These are phyloP conservation scores for Eragrostis nindensis DNA, from an alignment of 176 grass and related monocot species.

Conservation along the genomic window DNA sequence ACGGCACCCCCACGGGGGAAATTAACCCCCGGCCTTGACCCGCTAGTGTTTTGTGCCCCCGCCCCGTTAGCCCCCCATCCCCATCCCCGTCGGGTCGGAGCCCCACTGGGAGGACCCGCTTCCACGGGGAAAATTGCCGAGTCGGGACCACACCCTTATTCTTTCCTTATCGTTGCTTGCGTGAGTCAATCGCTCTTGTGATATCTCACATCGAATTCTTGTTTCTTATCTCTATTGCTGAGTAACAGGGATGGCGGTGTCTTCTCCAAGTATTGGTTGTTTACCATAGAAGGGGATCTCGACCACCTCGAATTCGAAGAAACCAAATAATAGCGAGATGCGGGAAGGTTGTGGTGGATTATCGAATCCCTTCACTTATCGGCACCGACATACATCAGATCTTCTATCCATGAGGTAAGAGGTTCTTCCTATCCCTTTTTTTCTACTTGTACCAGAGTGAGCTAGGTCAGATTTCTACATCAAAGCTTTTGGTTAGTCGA, in stretches of 20 bases:
- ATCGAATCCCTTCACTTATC: neutral
- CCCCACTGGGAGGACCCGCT: no score
- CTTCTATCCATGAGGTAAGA: neutral
- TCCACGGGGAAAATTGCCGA: no score
- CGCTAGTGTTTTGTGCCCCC: no score
- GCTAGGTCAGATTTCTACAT: neutral
- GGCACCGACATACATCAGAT: neutral
- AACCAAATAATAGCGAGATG: neutral
- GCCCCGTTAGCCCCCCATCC: no score
- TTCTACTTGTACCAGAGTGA: neutral
- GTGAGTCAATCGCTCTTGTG: neutral
- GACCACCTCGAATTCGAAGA: neutral
- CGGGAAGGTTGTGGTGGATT: neutral
- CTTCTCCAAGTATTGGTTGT: neutral
- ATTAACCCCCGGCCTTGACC: no score
- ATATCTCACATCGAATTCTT: neutral
- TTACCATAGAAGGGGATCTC: neutral
- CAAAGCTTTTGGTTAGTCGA: neutral
- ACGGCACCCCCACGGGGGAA: no score
- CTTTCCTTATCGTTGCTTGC: no score
- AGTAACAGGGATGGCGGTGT: no score
- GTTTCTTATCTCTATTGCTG: neutral
- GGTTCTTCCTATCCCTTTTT: neutral
- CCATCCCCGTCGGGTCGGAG: no score
- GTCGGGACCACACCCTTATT: no score